Conservation (phyloP, 2,329 filamentous ascomycete genomes). For the Aureobasidium sp. region DNA sequence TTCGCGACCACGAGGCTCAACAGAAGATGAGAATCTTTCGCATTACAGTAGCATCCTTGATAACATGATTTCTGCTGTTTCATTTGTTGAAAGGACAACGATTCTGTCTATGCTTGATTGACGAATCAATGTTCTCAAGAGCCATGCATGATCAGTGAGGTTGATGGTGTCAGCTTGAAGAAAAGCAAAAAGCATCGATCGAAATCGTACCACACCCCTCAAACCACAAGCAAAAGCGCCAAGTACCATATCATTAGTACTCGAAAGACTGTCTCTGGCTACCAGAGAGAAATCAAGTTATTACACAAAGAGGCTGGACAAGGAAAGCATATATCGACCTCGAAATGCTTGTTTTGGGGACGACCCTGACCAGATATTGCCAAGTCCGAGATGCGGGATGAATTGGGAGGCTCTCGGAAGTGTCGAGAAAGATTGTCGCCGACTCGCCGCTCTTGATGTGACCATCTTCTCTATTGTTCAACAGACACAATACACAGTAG, state of each 20-base stretch:
- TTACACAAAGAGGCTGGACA: neutral
- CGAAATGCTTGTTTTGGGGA: neutral
- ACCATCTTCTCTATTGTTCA: neutral
- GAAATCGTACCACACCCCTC: no score
- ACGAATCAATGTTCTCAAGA: no score
- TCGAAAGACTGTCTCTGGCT: no score
- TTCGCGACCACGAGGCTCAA: neutral
- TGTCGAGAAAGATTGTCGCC: conserved; percentile 10
- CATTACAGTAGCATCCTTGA: no score
- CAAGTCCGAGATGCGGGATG: conserved; percentile 4
- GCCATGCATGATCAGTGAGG: no score
- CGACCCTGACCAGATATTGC: neutral
- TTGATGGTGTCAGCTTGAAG: no score
- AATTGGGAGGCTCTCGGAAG: conserved; percentile 1
- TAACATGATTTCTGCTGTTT: no score
- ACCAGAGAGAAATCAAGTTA: neutral
- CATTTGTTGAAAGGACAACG: no score
- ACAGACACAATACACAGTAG: neutral
- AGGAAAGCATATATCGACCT: neutral
- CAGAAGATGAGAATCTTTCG: neutral
- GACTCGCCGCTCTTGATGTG: conserved; percentile 1
- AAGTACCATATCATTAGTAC: no score
- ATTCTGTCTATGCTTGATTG: no score
- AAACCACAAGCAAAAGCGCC: no score
- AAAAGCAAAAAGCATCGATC: no score